phyloP scores from a whole-genome alignment of 306 rosid genomes.

The Cercis canadensis region DNA sequence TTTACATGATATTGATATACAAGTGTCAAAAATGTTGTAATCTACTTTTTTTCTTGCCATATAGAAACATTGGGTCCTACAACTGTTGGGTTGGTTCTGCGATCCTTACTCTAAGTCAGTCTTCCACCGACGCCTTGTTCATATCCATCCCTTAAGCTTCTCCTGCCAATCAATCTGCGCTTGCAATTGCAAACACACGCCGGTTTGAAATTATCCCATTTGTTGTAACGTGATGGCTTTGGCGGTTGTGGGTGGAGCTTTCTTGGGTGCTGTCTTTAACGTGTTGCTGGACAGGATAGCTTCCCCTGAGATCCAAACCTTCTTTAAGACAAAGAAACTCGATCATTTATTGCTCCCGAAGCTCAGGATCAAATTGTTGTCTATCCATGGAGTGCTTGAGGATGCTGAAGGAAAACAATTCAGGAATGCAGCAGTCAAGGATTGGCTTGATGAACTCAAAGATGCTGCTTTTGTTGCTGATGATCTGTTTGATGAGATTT shows the following conservation, averaged over 20 bases:
- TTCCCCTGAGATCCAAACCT: background rate
- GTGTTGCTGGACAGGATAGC: constrained; percentile 14
- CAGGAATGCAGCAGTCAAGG: background rate
- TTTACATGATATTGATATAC: too few species aligned
- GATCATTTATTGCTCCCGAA: background rate
- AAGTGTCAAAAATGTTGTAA: too few species aligned
- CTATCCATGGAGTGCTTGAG: background rate
- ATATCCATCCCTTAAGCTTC: too few species aligned
- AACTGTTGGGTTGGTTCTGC: too few species aligned
- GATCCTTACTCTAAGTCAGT: too few species aligned
- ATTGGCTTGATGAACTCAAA: constrained; percentile 19
- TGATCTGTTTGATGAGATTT: constrained; percentile 21
- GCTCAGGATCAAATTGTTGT: background rate
- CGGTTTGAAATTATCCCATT: too few species aligned
- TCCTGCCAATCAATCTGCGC: too few species aligned
- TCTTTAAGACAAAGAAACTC: constrained; percentile 3
- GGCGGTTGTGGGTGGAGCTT: background rate
- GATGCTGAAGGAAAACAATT: constrained; percentile 37
- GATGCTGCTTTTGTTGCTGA: background rate
- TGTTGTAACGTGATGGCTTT: too few species aligned
- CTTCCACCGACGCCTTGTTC: too few species aligned
- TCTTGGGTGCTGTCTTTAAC: background rate
- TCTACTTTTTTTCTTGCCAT: too few species aligned
- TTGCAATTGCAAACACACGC: too few species aligned
- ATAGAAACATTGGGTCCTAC: too few species aligned